Conservation (phyloP, 768 basidiomycete species). For the Cystofilobasidium bisporidii region DNA sequence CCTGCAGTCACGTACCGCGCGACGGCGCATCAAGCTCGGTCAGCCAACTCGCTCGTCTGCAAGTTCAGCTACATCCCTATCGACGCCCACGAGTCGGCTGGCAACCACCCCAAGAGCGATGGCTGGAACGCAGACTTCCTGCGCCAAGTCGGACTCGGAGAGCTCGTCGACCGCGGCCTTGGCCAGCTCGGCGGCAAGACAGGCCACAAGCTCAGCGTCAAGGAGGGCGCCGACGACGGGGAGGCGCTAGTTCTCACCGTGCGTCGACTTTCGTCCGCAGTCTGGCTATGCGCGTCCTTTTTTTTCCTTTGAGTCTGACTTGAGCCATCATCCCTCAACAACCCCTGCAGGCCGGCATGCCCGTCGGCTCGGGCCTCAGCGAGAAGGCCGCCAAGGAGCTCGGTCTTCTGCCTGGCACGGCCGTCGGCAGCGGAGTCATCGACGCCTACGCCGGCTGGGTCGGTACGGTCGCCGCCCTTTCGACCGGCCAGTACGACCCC, state of each 20-base stretch:
- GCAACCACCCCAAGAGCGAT: conserved; percentile 41
- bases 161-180: conserved; percentile 60
- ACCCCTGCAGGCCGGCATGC: conserved; percentile 59
- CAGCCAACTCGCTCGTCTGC: conserved; percentile 87
- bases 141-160: conserved; percentile 64
- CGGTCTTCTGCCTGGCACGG: conserved; percentile 72
- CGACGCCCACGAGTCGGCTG: conserved; percentile 36
- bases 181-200: conserved; percentile 61
- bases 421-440: conserved; percentile 88
- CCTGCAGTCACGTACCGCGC: conserved; percentile 70
- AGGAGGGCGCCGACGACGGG: background rate
- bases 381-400: conserved; percentile 70
- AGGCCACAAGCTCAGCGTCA: conserved; percentile 42
- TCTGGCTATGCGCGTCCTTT: too few relatives aligned
- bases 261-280: background rate
- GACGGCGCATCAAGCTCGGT: conserved; percentile 64
- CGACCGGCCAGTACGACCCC: conserved; percentile 38
- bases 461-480: conserved; percentile 80
- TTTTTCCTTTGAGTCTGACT: too few relatives aligned
- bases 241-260: conserved; percentile 24
- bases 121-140: conserved; percentile 92
- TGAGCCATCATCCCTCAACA: too few relatives aligned
- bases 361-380: conserved; percentile 73
- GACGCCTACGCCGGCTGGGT: conserved; percentile 99
- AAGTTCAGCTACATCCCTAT: conserved; percentile 87